Evolutionary conservation across 768 basidiomycete genomes (phyloP).

Genomic region (Harrya chromipes): DNA sequence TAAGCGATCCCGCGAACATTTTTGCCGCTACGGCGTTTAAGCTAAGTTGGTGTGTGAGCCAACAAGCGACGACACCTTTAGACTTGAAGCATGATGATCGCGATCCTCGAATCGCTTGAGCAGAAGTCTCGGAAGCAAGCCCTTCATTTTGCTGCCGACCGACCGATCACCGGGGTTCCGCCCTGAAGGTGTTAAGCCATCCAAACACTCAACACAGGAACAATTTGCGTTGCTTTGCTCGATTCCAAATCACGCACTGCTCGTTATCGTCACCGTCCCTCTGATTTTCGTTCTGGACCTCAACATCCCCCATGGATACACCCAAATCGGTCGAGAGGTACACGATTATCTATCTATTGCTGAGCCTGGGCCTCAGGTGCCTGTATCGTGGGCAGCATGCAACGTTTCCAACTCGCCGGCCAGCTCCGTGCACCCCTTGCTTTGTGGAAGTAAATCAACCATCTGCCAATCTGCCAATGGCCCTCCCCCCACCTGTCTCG

Average conservation of each 20-base stretch:
- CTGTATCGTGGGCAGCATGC: slow-evolving; percentile 2
- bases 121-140: slow-evolving; percentile 13
- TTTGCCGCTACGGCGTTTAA: slow-evolving; percentile 25
- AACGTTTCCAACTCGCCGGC: background rate
- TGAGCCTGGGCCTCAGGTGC: slow-evolving; percentile 23
- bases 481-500: slow-evolving; percentile 4
- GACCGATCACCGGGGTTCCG: slow-evolving; percentile 12
- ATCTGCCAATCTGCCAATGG: slow-evolving; percentile 1
- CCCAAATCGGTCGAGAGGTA: background rate
- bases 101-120: slow-evolving; percentile 30
- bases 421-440: background rate
- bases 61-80: slow-evolving; percentile 30
- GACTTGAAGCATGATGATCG: slow-evolving; percentile 23
- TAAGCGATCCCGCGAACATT: slow-evolving; percentile 34
- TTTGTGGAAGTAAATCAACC: slow-evolving; percentile 1
- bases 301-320: background rate
- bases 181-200: background rate
- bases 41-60: slow-evolving; percentile 7
- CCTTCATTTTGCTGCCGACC: slow-evolving; percentile 25
- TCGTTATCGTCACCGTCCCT: background rate
- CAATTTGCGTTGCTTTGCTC: no score
- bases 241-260: no score
- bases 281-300: background rate
- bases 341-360: background rate
- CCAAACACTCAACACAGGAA: no score